phyloP scores from a whole-genome alignment of 2,329 filamentous ascomycete species.

The Botrytis sinoallii region DNA sequence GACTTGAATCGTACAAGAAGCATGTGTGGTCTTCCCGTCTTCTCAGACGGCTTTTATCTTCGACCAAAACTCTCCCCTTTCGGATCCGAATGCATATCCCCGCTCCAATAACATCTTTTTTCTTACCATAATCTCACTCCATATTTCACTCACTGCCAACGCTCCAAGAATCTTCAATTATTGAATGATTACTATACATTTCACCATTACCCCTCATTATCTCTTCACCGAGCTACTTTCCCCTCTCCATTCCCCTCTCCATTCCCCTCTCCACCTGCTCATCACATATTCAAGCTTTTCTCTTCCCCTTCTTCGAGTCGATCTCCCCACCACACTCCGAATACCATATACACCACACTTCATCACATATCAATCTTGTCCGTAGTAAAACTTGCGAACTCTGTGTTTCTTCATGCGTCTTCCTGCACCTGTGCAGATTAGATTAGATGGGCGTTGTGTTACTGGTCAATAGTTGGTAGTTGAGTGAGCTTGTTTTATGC shows the following conservation, averaged over 20 bases:
- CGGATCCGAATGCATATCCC: not conserved
- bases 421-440: slow-evolving; percentile 1
- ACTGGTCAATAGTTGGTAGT: not conserved
- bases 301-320: not conserved
- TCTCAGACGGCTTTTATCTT: not conserved
- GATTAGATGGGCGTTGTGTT: not conserved
- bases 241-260: not conserved
- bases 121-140: not conserved
- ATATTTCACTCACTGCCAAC: not conserved
- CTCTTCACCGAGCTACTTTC: not conserved
- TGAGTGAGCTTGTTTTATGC: not conserved
- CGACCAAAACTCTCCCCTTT: not conserved
- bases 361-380: not conserved
- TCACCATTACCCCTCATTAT: not conserved
- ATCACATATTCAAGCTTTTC: not conserved
- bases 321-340: not conserved
- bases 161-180: not conserved
- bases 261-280: no score
- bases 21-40: not conserved
- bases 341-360: not conserved
- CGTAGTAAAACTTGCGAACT: not conserved
- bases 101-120: not conserved
- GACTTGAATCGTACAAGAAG: not conserved
- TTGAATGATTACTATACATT: not conserved
- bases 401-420: not conserved